A percentile compares a stretch with the other conserved stretches of the same genome.
Conservation (phyloP, 2,329 filamentous ascomycete genomes). For the Cryphonectria parasitica region DNA sequence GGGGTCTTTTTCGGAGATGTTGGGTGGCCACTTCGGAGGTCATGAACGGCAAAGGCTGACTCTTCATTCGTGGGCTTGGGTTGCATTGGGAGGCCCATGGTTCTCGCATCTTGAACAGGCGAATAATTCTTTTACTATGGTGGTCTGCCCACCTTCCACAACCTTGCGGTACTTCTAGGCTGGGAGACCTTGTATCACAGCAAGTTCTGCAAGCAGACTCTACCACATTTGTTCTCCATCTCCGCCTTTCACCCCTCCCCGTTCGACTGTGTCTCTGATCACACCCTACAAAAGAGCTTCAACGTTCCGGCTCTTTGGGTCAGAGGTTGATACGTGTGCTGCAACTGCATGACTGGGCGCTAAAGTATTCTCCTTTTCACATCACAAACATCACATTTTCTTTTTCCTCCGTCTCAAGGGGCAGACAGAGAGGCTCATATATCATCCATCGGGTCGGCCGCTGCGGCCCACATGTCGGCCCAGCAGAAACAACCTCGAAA, state of each 20-base stretch:
- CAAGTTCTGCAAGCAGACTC: neutral
- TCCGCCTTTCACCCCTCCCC: neutral
- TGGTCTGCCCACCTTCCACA: slow-evolving; percentile 10
- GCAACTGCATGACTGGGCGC: slow-evolving; percentile 18
- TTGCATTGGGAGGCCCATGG: neutral
- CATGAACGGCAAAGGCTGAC: slow-evolving; percentile 17
- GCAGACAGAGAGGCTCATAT: slow-evolving; percentile 16
- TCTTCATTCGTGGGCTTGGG: slow-evolving; percentile 6
- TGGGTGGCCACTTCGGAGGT: slow-evolving; percentile 6
- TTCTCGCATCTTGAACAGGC: neutral
- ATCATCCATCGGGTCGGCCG: slow-evolving; percentile 20
- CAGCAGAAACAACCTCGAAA: neutral
- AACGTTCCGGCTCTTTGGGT: slow-evolving; percentile 1
- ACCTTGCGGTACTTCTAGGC: slow-evolving; percentile 4
- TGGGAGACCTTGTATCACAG: slow-evolving; percentile 12
- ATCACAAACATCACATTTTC: slow-evolving; percentile 20
- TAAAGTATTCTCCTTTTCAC: slow-evolving; percentile 17
- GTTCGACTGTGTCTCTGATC: slow-evolving; percentile 18
- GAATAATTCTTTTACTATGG: neutral
- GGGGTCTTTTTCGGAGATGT: slow-evolving; percentile 8
- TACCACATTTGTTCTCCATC: neutral
- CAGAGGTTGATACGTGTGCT: slow-evolving; percentile 1
- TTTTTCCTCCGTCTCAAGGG: no score
- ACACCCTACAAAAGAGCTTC: slow-evolving; percentile 12
- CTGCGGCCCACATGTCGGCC: slow-evolving; percentile 8